Percentiles rank a stretch among this genome's conserved stretches.
Conservation (phyloP, 306 rosid genomes). For the Glycine soja region DNA sequence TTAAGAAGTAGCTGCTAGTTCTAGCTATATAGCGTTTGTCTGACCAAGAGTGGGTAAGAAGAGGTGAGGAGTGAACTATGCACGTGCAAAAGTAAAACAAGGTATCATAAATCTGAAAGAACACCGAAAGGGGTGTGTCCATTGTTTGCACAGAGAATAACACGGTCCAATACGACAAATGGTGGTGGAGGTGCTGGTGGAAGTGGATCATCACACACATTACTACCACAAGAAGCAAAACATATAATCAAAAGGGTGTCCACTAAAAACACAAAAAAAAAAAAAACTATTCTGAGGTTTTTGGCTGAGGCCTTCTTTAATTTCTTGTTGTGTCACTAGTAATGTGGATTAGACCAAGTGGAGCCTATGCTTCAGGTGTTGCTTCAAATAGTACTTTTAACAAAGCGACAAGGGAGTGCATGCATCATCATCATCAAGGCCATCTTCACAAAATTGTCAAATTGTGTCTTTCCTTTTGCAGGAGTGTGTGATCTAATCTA, state of each 20-base stretch:
- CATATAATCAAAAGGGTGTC: constrained; percentile 53
- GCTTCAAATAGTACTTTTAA: constrained; percentile 36
- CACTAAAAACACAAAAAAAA: constrained; percentile 45
- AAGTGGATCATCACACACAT: constrained; percentile 68
- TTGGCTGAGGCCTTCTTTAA: constrained; percentile 8
- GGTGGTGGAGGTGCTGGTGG: constrained; percentile 85
- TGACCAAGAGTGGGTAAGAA: neutral
- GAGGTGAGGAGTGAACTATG: constrained; percentile 23
- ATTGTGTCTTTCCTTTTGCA: constrained; percentile 32
- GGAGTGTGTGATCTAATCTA: constrained; percentile 7
- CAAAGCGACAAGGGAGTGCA: constrained; percentile 42
- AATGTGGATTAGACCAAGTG: constrained; percentile 49
- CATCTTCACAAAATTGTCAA: constrained; percentile 37
- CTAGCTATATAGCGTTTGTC: constrained; percentile 30
- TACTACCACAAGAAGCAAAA: constrained; percentile 52
- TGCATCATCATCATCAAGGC: constrained; percentile 40
- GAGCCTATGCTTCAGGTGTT: constrained; percentile 51
- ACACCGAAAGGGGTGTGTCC: constrained; percentile 42
- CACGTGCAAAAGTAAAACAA: constrained; percentile 53
- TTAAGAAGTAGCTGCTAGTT: neutral
- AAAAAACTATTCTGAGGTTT: constrained; percentile 40
- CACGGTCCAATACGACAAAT: constrained; percentile 61
- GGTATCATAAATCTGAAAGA: constrained; percentile 43
- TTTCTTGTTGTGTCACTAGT: constrained; percentile 43
- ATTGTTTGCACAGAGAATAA: constrained; percentile 44